Percentiles rank a stretch among this genome's conserved stretches.
phyloP scores from a whole-genome alignment of 2,329 filamentous ascomycete genomes.

The Stachybotrys elegans region DNA sequence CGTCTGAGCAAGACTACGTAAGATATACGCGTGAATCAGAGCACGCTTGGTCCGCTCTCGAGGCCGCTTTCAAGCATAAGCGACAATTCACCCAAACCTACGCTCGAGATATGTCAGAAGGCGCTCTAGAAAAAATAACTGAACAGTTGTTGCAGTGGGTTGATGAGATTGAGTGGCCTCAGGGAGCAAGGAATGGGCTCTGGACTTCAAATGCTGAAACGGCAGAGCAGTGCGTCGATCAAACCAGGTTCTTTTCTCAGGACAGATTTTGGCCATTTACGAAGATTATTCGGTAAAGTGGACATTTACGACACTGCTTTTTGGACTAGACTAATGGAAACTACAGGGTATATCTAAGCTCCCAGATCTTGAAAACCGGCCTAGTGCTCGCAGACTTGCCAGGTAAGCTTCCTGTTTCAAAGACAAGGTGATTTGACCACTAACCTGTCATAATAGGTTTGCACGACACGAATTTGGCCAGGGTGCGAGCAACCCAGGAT shows the following conservation, averaged over 20 bases:
- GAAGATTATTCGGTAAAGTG: conserved; percentile 25
- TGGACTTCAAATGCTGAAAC: conserved; percentile 24
- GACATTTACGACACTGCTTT: neutral
- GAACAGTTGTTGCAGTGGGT: conserved; percentile 21
- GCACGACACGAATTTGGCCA: conserved; percentile 28
- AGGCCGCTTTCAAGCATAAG: conserved; percentile 26
- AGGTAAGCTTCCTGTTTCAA: conserved; percentile 14
- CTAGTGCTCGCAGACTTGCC: conserved; percentile 29
- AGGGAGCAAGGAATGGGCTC: conserved; percentile 13
- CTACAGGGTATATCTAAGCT: conserved; percentile 22
- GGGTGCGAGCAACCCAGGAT: conserved; percentile 26
- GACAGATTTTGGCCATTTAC: conserved; percentile 30
- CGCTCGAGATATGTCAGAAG: conserved; percentile 20
- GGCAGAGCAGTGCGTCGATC: conserved; percentile 21
- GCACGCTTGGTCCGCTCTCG: conserved; percentile 36
- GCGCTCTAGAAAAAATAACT: conserved; percentile 16
- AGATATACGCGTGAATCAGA: conserved; percentile 20
- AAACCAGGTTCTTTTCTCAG: conserved; percentile 24
- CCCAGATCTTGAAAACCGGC: conserved; percentile 24
- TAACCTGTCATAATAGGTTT: conserved; percentile 11
- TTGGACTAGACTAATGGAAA: neutral
- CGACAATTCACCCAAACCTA: conserved; percentile 15
- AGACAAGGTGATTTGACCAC: neutral
- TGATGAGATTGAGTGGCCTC: conserved; percentile 24
- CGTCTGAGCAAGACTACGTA: conserved; percentile 17